These are phyloP conservation scores for Xylaria acuta DNA, from an alignment of 495 filamentous ascomycete species.

Conservation along the genomic window DNA sequence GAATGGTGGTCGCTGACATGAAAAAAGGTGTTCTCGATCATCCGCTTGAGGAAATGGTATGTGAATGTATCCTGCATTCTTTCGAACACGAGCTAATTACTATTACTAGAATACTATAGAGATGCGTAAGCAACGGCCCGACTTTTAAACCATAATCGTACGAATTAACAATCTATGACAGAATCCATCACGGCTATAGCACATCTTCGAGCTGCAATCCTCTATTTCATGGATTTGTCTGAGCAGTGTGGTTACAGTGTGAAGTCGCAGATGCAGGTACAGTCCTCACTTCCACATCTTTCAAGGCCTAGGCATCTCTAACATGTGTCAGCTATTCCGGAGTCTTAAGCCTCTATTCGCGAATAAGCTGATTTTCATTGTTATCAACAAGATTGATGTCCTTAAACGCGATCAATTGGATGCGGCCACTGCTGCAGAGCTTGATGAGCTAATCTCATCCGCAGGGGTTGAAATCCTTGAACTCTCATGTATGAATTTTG, in stretches of 20 bases:
- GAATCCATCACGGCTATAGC: constrained; percentile 93
- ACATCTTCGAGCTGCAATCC: constrained; percentile 88
- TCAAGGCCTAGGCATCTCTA: constrained; percentile 26
- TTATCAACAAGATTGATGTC: constrained; percentile 98
- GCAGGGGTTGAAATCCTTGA: constrained; percentile 90
- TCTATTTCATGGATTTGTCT: constrained; percentile 98
- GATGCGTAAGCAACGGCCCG: constrained; percentile 63
- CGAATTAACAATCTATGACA: constrained; percentile 5
- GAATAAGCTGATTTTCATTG: constrained; percentile 94
- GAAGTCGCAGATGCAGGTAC: constrained; percentile 72
- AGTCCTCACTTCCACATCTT: background rate
- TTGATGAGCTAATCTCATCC: constrained; percentile 80
- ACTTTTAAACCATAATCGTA: constrained; percentile 37
- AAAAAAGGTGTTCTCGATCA: constrained; percentile 86
- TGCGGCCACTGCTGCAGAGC: constrained; percentile 73
- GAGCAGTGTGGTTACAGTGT: constrained; percentile 98
- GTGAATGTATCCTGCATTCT: background rate
- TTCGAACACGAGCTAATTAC: constrained; percentile 8
- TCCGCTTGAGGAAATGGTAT: constrained; percentile 90
- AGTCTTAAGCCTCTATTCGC: constrained; percentile 95
- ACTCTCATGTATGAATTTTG: constrained; percentile 68
- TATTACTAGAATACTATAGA: constrained; percentile 81
- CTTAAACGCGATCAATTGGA: constrained; percentile 88
- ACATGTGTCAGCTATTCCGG: constrained; percentile 71
- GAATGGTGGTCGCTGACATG: constrained; percentile 21